A percentile compares a stretch with the other conserved stretches of the same genome.
Conservation (phyloP, 345 rosid genomes). For the Dipteronia sinensis region DNA sequence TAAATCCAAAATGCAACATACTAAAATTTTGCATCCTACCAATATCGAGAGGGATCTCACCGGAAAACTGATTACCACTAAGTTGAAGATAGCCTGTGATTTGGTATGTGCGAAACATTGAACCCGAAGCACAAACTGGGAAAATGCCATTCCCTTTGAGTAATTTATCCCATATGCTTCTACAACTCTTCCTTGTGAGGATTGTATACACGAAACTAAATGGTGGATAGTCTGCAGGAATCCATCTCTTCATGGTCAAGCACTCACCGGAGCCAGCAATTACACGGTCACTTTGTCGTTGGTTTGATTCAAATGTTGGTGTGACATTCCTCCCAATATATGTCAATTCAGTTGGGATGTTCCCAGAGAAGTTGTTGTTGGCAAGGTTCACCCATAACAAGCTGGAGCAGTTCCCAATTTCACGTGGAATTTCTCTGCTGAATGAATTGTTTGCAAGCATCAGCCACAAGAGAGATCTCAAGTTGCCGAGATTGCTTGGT, state of each 20-base stretch:
- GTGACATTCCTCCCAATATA: slow-evolving; percentile 60
- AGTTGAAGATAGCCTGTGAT: slow-evolving; percentile 85
- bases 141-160: slow-evolving; percentile 75
- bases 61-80: slow-evolving; percentile 68
- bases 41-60: slow-evolving; percentile 60
- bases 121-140: slow-evolving; percentile 51
- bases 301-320: slow-evolving; percentile 58
- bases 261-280: slow-evolving; percentile 78
- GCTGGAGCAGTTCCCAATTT: slow-evolving; percentile 78
- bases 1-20: slow-evolving; percentile 71
- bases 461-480: slow-evolving; percentile 80
- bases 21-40: slow-evolving; percentile 65
- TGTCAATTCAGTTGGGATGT: slow-evolving; percentile 57
- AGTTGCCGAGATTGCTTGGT: slow-evolving; percentile 65
- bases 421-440: slow-evolving; percentile 62
- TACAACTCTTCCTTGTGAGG: slow-evolving; percentile 72
- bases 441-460: slow-evolving; percentile 90
- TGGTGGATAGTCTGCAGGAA: slow-evolving; percentile 91
- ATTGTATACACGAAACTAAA: slow-evolving; percentile 70
- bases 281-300: slow-evolving; percentile 25
- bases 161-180: slow-evolving; percentile 70
- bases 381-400: slow-evolving; percentile 89
- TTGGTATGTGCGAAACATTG: slow-evolving; percentile 31
- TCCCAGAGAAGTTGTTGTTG: slow-evolving; percentile 71
- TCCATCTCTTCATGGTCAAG: slow-evolving; percentile 83